These are phyloP conservation scores for Saksenaea vasiformis DNA, from an alignment of 371 early-diverging fungal genomes.

Conservation along the genomic window DNA sequence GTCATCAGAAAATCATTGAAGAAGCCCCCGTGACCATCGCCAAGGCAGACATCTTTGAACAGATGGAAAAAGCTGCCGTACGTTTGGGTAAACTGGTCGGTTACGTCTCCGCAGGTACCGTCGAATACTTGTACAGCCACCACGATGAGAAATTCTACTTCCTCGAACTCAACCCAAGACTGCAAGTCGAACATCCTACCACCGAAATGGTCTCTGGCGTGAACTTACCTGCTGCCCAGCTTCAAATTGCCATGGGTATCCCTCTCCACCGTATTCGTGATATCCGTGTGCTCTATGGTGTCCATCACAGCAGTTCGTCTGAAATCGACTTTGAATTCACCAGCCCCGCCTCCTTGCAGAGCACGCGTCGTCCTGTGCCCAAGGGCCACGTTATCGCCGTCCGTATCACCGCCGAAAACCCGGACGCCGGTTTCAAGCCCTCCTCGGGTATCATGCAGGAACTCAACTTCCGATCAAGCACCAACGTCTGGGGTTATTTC, in stretches of 20 bases:
- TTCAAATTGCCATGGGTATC: conserved; percentile 98
- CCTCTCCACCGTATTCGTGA: conserved; percentile 93
- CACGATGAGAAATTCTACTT: conserved; percentile 91
- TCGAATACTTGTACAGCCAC: conserved; percentile 96
- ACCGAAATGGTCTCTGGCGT: conserved; percentile 99
- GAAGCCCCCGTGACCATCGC: conserved; percentile 97
- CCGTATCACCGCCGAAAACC: conserved; percentile 99
- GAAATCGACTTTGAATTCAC: conserved; percentile 93
- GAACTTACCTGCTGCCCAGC: conserved; percentile 97
- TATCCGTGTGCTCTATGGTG: conserved; percentile 93
- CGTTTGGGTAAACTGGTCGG: conserved; percentile 92
- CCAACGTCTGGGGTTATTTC: conserved; percentile 99
- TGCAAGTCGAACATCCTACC: conserved; percentile 99
- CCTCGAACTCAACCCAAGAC: conserved; percentile 96
- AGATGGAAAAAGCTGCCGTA: conserved; percentile 97
- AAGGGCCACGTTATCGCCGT: conserved; percentile 98
- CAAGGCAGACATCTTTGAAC: conserved; percentile 74
- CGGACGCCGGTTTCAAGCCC: conserved; percentile 98
- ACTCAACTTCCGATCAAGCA: conserved; percentile 92
- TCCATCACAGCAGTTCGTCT: conserved; percentile 78
- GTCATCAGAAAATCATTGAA: conserved; percentile 97
- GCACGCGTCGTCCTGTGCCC: conserved; percentile 89
- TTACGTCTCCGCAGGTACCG: conserved; percentile 96
- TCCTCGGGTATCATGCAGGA: conserved; percentile 94
- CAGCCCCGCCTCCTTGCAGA: conserved; percentile 72